Percentiles rank a stretch among this genome's conserved stretches.
These are phyloP conservation scores for Hanseniaspora uvarum DNA, from an alignment of 1,139 yeast species.

Conservation along the genomic window DNA sequence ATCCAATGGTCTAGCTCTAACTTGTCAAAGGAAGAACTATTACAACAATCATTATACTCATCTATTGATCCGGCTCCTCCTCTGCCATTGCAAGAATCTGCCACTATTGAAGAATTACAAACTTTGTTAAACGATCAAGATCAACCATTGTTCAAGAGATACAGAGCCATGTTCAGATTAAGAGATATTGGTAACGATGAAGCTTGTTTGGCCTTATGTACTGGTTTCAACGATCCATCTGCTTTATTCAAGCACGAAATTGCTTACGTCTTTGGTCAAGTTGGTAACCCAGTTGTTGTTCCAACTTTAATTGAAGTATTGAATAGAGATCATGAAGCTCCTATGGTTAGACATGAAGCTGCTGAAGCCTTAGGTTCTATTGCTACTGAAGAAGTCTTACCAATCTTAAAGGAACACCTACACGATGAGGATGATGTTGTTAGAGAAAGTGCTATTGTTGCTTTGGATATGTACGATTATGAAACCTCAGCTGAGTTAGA, in stretches of 20 bases:
- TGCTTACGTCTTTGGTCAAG: constrained; percentile 95
- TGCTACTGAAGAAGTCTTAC: constrained; percentile 92
- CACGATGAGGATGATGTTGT: constrained; percentile 81
- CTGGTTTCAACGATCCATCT: constrained; percentile 80
- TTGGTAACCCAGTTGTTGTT: constrained; percentile 86
- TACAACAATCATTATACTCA: constrained; percentile 68
- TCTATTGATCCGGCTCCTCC: constrained; percentile 99
- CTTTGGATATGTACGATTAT: constrained; percentile 94
- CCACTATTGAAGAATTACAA: constrained; percentile 54
- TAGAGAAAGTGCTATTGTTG: constrained; percentile 91
- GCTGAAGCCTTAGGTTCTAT: constrained; percentile 97
- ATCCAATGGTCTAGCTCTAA: constrained; percentile 84
- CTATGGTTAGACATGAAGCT: constrained; percentile 99
- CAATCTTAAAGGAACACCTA: constrained; percentile 68
- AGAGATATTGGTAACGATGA: constrained; percentile 90
- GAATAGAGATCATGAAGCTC: constrained; percentile 69
- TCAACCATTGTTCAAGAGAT: constrained; percentile 79
- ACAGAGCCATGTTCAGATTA: constrained; percentile 95
- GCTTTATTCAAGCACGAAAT: constrained; percentile 96
- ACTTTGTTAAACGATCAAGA: constrained; percentile 62
- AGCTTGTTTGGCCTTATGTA: constrained; percentile 82
- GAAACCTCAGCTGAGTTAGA: constrained; percentile 80
- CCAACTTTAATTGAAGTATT: constrained; percentile 78
- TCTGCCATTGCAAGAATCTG: constrained; percentile 52
- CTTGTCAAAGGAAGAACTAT: constrained; percentile 47